Conservation (phyloP, 1,139 yeast species). For the Hyphopichia burtonii region DNA sequence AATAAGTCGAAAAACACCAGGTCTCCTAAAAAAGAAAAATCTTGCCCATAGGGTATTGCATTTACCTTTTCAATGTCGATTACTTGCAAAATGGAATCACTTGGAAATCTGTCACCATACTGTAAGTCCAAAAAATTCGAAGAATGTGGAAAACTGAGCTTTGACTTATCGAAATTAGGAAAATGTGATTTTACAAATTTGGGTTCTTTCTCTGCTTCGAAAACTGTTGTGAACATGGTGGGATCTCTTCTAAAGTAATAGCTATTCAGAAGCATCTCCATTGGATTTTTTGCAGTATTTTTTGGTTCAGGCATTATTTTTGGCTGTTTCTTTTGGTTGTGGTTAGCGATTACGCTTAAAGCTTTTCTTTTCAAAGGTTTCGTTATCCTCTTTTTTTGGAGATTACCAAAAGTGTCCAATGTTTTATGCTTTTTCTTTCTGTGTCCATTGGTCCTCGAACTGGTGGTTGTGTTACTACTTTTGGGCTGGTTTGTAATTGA, state of each 20-base stretch:
- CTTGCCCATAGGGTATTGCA: slow-evolving; percentile 23
- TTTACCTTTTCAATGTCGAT: slow-evolving; percentile 21
- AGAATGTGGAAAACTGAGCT: neutral
- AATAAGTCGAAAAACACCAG: slow-evolving; percentile 16
- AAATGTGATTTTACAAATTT: neutral
- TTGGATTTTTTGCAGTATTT: neutral
- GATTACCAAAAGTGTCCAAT: neutral
- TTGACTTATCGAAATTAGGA: neutral
- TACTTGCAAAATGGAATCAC: slow-evolving; percentile 14
- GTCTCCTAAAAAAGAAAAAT: slow-evolving; percentile 17
- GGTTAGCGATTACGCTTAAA: neutral
- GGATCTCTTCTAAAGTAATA: slow-evolving; percentile 22
- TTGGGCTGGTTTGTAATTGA: neutral
- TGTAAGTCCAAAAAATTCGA: neutral
- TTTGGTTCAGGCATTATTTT: neutral
- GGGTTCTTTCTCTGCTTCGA: slow-evolving; percentile 37
- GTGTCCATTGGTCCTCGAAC: neutral
- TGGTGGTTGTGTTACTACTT: neutral
- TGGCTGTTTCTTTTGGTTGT: neutral
- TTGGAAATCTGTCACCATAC: slow-evolving; percentile 8
- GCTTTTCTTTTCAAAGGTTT: neutral
- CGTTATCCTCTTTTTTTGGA: neutral
- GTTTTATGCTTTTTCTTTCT: neutral
- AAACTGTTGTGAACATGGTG: slow-evolving; percentile 27
- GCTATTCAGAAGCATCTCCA: slow-evolving; percentile 1